A percentile compares a stretch with the other conserved stretches of the same genome.
phyloP scores from a whole-genome alignment of 2,329 filamentous ascomycete species.

The Ophiostoma ulmi region DNA sequence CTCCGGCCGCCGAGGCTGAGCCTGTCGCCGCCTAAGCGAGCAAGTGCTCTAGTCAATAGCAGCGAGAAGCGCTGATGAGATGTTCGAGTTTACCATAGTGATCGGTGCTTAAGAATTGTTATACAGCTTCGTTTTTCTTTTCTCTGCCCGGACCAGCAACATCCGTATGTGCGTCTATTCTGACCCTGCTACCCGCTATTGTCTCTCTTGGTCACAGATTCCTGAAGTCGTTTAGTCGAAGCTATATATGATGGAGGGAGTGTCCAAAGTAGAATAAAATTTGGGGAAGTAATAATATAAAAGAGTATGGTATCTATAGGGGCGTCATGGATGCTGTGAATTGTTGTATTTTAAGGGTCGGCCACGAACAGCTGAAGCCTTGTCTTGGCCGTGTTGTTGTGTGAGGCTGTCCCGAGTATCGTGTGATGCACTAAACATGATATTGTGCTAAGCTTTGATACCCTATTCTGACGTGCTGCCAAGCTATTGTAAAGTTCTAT shows the following conservation, averaged over 20 bases:
- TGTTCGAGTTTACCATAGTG: conserved; percentile 18
- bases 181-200: conserved; percentile 10
- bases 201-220: conserved; percentile 16
- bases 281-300: conserved; percentile 22
- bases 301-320: conserved; percentile 12
- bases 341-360: not conserved
- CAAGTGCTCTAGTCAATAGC: conserved; percentile 13
- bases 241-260: not conserved
- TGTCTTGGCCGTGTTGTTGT: not conserved
- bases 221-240: not conserved
- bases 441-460: not conserved
- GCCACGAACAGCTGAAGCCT: not conserved
- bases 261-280: conserved; percentile 15
- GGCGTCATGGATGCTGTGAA: not conserved
- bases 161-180: conserved; percentile 17
- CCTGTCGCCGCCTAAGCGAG: conserved; percentile 33
- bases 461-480: not conserved
- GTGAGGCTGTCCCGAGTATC: not conserved
- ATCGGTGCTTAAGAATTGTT: conserved; percentile 20
- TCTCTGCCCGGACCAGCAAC: conserved; percentile 12
- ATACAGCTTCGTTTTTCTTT: conserved; percentile 1
- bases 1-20: conserved; percentile 32
- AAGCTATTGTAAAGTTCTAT: not conserved
- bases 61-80: conserved; percentile 20
- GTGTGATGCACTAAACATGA: not conserved